Conservation (phyloP, 371 early-diverging fungal species). For the Blakeslea trispora region DNA sequence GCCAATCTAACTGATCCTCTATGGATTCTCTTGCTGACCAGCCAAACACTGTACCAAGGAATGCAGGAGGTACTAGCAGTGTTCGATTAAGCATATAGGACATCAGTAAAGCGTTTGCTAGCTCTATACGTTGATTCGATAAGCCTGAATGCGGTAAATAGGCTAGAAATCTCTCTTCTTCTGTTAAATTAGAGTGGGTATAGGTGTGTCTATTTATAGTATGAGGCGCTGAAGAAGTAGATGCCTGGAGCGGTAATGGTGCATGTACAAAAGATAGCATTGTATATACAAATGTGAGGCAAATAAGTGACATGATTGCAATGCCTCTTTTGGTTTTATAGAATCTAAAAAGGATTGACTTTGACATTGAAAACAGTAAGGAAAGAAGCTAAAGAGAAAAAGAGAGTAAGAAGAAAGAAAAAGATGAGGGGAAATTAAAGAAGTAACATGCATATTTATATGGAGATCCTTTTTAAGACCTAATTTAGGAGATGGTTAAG, state of each 20-base stretch:
- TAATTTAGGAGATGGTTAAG: neutral
- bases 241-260: neutral
- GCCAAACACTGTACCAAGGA: conserved; percentile 42
- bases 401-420: neutral
- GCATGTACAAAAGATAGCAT: neutral
- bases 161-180: conserved; percentile 42
- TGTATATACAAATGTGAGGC: neutral
- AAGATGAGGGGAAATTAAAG: neutral
- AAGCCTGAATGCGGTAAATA: conserved; percentile 62
- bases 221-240: neutral
- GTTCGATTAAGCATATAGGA: conserved; percentile 58
- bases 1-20: conserved; percentile 27
- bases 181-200: too few species aligned
- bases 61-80: conserved; percentile 57
- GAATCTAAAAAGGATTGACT: neutral
- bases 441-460: neutral
- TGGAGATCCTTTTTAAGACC: neutral
- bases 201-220: neutral
- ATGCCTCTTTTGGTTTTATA: neutral
- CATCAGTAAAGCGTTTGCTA: conserved; percentile 57
- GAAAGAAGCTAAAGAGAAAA: neutral
- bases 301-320: neutral
- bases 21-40: conserved; percentile 35
- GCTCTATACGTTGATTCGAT: conserved; percentile 60
- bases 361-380: neutral